Percentiles rank a stretch among this genome's conserved stretches.
Evolutionary conservation across 1,139 yeast species (phyloP).

Genomic region (Saccharomyces hybrid): DNA sequence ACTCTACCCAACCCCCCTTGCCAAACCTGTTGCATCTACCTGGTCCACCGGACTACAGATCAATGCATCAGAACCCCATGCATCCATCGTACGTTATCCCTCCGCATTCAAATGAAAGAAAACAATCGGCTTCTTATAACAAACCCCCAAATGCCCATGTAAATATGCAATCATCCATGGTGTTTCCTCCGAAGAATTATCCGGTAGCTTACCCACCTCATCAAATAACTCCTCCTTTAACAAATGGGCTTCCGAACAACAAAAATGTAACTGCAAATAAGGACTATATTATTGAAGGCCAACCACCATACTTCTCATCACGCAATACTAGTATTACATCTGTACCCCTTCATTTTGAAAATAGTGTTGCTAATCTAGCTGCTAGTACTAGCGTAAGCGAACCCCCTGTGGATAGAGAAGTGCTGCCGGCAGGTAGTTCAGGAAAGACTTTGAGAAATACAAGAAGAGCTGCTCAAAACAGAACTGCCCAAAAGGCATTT

Average conservation of each 20-base stretch:
- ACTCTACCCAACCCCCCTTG: neutral
- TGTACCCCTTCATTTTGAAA: neutral
- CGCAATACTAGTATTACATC: neutral
- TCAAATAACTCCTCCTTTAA: neutral
- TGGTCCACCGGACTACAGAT: neutral
- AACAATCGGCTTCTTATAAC: neutral
- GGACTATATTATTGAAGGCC: neutral
- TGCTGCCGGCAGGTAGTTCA: conserved; percentile 10
- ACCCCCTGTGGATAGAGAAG: conserved; percentile 1
- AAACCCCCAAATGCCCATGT: neutral
- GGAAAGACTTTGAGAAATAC: conserved; percentile 52
- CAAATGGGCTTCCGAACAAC: neutral
- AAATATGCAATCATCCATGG: neutral
- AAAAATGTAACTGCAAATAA: neutral
- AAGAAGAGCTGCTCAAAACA: conserved; percentile 83
- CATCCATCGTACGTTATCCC: neutral
- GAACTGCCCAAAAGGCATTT: conserved; percentile 84
- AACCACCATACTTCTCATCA: neutral
- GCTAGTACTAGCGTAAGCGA: neutral
- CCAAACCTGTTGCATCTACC: neutral
- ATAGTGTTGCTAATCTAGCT: neutral
- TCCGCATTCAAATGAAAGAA: neutral
- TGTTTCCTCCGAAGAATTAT: neutral
- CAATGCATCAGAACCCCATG: neutral
- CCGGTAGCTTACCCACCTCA: neutral